Evolutionary conservation across 2,329 filamentous ascomycete species (phyloP).

Genomic region (Teratosphaeria viscida): DNA sequence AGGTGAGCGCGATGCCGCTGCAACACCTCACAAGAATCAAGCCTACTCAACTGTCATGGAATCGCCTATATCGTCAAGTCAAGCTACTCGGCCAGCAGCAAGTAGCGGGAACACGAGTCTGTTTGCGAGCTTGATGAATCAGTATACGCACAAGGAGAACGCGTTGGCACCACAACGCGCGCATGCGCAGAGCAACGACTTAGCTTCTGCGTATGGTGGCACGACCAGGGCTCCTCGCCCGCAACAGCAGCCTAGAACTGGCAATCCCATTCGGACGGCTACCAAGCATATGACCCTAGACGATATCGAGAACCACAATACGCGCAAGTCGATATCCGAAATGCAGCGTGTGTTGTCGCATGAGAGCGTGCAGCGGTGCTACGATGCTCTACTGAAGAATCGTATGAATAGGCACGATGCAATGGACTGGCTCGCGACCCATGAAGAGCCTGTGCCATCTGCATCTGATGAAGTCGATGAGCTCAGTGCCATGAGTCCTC

Average conservation of each 20-base stretch:
- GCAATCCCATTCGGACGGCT: background rate
- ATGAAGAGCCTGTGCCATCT: slow-evolving; percentile 10
- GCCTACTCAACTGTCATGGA: slow-evolving; percentile 14
- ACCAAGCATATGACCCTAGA: slow-evolving; percentile 33
- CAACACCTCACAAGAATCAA: slow-evolving; percentile 18
- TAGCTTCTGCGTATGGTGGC: slow-evolving; percentile 32
- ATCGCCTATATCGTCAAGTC: slow-evolving; percentile 13
- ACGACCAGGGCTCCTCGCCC: slow-evolving; percentile 15
- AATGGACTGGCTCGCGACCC: slow-evolving; percentile 35
- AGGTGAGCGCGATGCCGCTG: slow-evolving; percentile 25
- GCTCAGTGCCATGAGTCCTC: slow-evolving; percentile 14
- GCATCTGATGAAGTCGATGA: slow-evolving; percentile 15
- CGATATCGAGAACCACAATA: slow-evolving; percentile 41
- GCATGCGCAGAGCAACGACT: slow-evolving; percentile 25
- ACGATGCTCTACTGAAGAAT: slow-evolving; percentile 40
- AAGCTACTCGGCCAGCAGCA: slow-evolving; percentile 3
- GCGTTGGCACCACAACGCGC: background rate
- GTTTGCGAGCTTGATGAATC: slow-evolving; percentile 15
- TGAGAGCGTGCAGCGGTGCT: slow-evolving; percentile 36
- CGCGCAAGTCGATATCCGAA: slow-evolving; percentile 42
- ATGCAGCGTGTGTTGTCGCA: slow-evolving; percentile 41
- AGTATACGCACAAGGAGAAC: slow-evolving; percentile 14
- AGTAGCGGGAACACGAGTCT: slow-evolving; percentile 1
- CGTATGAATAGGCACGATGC: slow-evolving; percentile 48
- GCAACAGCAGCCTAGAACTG: background rate